Conservation (phyloP, 345 rosid species). For the Populus pruinosa region DNA sequence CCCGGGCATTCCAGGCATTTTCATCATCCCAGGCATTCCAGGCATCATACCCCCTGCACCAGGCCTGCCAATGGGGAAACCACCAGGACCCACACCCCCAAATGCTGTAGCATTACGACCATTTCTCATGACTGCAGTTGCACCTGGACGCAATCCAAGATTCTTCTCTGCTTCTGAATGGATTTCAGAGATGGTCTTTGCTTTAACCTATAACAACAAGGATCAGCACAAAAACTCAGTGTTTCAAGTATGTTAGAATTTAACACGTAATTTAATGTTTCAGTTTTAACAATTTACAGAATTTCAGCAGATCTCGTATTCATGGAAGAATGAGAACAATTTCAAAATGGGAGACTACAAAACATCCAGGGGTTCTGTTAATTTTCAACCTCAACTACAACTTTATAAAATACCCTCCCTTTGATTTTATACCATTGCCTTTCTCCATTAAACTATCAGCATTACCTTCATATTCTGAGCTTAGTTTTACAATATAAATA, state of each 20-base stretch:
- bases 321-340: too few species aligned
- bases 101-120: constrained; percentile 36
- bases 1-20: constrained; percentile 87
- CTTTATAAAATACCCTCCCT: too few species aligned
- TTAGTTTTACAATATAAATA: too few species aligned
- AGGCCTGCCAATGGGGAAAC: constrained; percentile 62
- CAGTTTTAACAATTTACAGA: neutral
- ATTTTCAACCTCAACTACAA: neutral
- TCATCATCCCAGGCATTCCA: constrained; percentile 83
- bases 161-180: constrained; percentile 79
- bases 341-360: too few species aligned
- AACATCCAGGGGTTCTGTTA: neutral
- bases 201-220: constrained; percentile 55
- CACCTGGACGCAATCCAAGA: constrained; percentile 88
- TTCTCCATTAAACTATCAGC: neutral
- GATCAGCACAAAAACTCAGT: neutral
- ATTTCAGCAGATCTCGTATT: too few species aligned
- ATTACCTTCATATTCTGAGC: neutral
- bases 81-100: constrained; percentile 43
- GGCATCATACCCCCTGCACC: constrained; percentile 96
- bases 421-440: neutral
- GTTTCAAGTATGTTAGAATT: neutral
- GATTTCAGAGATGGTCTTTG: constrained; percentile 80
- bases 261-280: neutral
- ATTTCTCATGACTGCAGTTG: constrained; percentile 69